phyloP scores from a whole-genome alignment of 495 filamentous ascomycete species.

The Xylaria venustula region DNA sequence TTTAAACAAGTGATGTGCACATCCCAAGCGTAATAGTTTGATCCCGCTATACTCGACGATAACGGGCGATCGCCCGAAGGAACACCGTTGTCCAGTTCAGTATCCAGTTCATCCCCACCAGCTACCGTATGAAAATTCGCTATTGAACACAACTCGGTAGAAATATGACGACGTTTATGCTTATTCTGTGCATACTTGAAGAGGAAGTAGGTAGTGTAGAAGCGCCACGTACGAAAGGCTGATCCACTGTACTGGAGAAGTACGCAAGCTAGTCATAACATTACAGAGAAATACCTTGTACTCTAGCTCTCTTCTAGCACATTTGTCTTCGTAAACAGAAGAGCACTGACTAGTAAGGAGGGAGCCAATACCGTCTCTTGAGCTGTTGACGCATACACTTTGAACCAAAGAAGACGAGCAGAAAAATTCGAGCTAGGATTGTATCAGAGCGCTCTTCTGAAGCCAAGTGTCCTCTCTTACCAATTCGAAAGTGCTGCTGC shows the following conservation, averaged over 20 bases:
- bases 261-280: background rate
- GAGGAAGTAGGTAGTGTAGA: too few relatives aligned
- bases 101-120: background rate
- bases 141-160: background rate
- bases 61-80: slow-evolving; percentile 3
- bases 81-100: background rate
- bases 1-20: background rate
- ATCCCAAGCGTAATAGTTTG: background rate
- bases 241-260: background rate
- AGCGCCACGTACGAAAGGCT: background rate
- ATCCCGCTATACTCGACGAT: background rate
- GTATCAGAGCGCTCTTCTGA: background rate
- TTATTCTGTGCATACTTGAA: too few relatives aligned
- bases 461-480: background rate
- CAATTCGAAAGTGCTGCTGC: background rate
- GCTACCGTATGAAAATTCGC: background rate
- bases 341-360: too few relatives aligned
- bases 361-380: too few relatives aligned
- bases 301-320: too few relatives aligned
- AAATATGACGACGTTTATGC: too few relatives aligned
- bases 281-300: background rate
- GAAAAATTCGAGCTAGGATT: too few relatives aligned
- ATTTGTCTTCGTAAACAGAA: too few relatives aligned
- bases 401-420: background rate
- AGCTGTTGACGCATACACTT: background rate